phyloP scores from a whole-genome alignment of 2,329 filamentous ascomycete species.

The Colletotrichum plurivorum region DNA sequence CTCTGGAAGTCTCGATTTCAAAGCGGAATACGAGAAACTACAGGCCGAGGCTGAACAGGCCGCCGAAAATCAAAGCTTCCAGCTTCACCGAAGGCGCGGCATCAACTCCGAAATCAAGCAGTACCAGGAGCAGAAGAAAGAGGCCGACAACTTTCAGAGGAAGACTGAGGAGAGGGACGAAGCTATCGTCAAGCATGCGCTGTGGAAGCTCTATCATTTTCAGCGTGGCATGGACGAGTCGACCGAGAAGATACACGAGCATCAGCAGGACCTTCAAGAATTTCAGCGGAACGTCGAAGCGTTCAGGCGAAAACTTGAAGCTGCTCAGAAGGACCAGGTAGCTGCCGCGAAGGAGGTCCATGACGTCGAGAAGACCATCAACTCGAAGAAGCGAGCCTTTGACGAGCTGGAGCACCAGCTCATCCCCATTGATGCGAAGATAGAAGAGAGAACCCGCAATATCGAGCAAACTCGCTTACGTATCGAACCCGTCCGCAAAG shows the following conservation, averaged over 20 bases:
- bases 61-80: constrained; percentile 88
- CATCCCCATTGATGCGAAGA: constrained; percentile 93
- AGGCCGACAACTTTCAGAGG: constrained; percentile 92
- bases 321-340: constrained; percentile 86
- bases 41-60: constrained; percentile 89
- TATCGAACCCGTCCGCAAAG: constrained; percentile 79
- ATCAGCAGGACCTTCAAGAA: constrained; percentile 95
- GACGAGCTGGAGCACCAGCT: constrained; percentile 89
- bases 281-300: constrained; percentile 89
- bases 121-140: constrained; percentile 96
- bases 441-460: constrained; percentile 81
- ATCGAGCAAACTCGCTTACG: constrained; percentile 77
- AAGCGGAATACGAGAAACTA: constrained; percentile 92
- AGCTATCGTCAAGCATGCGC: constrained; percentile 90
- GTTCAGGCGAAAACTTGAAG: constrained; percentile 84
- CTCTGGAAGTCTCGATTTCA: constrained; percentile 94
- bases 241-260: constrained; percentile 88
- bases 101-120: constrained; percentile 99
- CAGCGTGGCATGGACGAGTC: constrained; percentile 95
- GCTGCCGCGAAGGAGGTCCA: constrained; percentile 81
- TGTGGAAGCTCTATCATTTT: constrained; percentile 98
- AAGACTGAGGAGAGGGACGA: constrained; percentile 93
- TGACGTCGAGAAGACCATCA: constrained; percentile 89
- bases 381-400: constrained; percentile 86
- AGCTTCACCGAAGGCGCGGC: constrained; percentile 88